phyloP scores from a whole-genome alignment of 2,329 filamentous ascomycete species.

The Neurospora sp. region DNA sequence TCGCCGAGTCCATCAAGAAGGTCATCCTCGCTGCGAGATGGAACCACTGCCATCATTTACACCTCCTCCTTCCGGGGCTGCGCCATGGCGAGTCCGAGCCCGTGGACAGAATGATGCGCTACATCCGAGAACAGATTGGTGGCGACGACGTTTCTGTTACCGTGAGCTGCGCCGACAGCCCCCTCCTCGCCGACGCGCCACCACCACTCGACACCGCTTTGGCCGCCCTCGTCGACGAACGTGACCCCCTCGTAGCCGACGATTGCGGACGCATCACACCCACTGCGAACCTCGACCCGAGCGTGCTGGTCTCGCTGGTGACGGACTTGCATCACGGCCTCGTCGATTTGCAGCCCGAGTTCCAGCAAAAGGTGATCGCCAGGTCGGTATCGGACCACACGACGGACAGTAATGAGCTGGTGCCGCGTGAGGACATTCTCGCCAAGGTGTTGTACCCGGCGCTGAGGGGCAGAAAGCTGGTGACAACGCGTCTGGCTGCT shows the following conservation, averaged over 20 bases:
- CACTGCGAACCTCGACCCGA: conserved; percentile 54
- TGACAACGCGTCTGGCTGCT: conserved; percentile 58
- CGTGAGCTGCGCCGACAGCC: conserved; percentile 19
- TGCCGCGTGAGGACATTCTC: conserved; percentile 29
- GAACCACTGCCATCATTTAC: conserved; percentile 19
- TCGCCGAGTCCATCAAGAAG: conserved; percentile 19
- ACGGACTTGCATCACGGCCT: conserved; percentile 60
- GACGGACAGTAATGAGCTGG: conserved; percentile 40
- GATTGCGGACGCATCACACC: conserved; percentile 17
- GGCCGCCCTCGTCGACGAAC: conserved; percentile 14
- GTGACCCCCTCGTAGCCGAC: conserved; percentile 14
- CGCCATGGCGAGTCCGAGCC: conserved; percentile 16
- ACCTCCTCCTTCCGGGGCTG: conserved; percentile 22
- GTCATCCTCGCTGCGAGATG: conserved; percentile 21
- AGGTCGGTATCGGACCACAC: conserved; percentile 42
- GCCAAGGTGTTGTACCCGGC: conserved; percentile 50
- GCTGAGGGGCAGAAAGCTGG: conserved; percentile 43
- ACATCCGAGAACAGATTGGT: conserved; percentile 14
- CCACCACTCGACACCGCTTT: conserved; percentile 16
- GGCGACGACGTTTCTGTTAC: conserved; percentile 14
- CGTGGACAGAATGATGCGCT: conserved; percentile 20
- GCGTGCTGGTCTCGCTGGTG: conserved; percentile 60
- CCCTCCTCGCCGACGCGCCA: conserved; percentile 12
- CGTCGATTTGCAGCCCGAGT: conserved; percentile 27
- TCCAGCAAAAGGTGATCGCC: conserved; percentile 48